phyloP scores from a whole-genome alignment of 2,329 filamentous ascomycete genomes.

The Cladorrhinum sp. region DNA sequence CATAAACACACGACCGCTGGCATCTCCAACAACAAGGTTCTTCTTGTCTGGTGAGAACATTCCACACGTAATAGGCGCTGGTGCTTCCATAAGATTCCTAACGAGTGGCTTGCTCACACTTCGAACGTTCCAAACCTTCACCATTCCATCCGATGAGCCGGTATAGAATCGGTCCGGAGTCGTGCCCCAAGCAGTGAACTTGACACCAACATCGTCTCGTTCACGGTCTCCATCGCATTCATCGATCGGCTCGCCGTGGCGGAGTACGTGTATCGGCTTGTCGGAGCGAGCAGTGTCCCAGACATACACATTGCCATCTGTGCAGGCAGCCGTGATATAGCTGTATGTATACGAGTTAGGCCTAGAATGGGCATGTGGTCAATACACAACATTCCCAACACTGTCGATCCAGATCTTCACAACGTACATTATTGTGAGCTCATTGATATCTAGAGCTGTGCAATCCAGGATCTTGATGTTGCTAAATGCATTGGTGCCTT shows the following conservation, averaged over 20 bases:
- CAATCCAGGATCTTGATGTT: constrained; percentile 58
- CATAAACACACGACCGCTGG: constrained; percentile 57
- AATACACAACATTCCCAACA: constrained; percentile 17
- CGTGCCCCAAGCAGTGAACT: constrained; percentile 61
- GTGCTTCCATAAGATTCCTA: constrained; percentile 51
- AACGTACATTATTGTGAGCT: constrained; percentile 51
- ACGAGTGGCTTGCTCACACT: constrained; percentile 43
- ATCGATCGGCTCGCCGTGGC: constrained; percentile 48
- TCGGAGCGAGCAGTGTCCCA: constrained; percentile 60
- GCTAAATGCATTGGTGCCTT: constrained; percentile 37
- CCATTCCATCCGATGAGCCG: constrained; percentile 59
- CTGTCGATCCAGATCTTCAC: not conserved
- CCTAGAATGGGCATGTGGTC: constrained; percentile 30
- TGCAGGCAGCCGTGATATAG: constrained; percentile 60
- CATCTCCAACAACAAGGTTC: constrained; percentile 58
- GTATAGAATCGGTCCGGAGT: constrained; percentile 59
- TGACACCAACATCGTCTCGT: constrained; percentile 58
- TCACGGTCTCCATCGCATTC: constrained; percentile 46
- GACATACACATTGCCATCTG: constrained; percentile 59
- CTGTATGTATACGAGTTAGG: constrained; percentile 49
- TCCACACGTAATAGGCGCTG: constrained; percentile 56
- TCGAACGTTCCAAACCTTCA: constrained; percentile 62
- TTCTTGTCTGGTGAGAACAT: constrained; percentile 56
- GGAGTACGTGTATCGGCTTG: constrained; percentile 52
- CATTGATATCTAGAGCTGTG: constrained; percentile 58